Evolutionary conservation across 2,329 filamentous ascomycete genomes (phyloP), one percentile per base, ranked within the genome.

Genomic region (Hyphodiscus sp.): DNA sequence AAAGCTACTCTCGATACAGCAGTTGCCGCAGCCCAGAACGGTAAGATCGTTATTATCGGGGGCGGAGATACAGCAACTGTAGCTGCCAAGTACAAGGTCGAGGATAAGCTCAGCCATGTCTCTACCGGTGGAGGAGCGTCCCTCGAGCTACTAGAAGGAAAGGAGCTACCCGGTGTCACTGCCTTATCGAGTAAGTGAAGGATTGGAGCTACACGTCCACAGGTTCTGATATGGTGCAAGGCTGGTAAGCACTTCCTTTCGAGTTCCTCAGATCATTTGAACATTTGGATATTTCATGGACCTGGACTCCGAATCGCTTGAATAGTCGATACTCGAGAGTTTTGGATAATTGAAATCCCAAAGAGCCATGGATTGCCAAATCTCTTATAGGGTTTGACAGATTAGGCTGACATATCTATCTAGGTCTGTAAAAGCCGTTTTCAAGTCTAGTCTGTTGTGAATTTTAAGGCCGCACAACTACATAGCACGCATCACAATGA

Each of bases 1-100:
- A 95, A 96, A 82, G 80, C 83, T 58, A 96, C 90, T 48, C 84
- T 99, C 64, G 89, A 96, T 68, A 89, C 90, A 53, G 91, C 86
- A 51, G 91, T 97, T 51, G 79, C 80, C 20, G 94, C 87, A 57
- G 87, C 87, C 56, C 78, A 89, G 73, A 81, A 77, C 58, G 91
- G 91, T 72, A 91, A 94, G 80, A 96, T 94, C 67, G 94, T 97
- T 72, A 97, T 99, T 76, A 96, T 99, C 61, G 94, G 94, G 59
- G 94, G 94, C 73, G 94, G 94, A 74, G 94, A 99, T 75, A 99
- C 94, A 49, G 94, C 94, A 49, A 99, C 94, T 56, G 94, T 97
- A 47, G 94, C 94, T 51, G 92, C 91, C 72, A 96, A 99, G 81
- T 99, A 96, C 73, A 86, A 86, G 52, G 92, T 89, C 59, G 94